Evolutionary conservation across 345 rosid genomes (phyloP), one percentile per base, ranked within the genome.

Genomic region (Salix caprea): DNA sequence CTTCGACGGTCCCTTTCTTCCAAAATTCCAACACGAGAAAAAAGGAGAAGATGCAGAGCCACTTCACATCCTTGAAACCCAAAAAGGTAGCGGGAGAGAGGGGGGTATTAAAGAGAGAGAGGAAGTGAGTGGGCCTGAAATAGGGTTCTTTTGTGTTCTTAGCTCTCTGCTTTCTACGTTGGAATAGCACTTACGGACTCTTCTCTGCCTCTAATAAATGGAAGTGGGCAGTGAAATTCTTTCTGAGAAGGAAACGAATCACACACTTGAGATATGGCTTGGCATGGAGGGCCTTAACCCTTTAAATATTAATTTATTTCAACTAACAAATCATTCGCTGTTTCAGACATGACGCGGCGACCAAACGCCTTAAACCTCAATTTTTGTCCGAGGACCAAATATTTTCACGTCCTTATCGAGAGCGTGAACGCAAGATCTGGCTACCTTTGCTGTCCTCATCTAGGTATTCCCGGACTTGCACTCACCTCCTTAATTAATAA

Each of bases 101-200:
- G 34, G 65, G 58, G 13, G 8, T 32, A 68, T 37, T 4, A 56
- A 28, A 42, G 52, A 74, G 23, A 65, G 73, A 39, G 72, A 62
- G 30, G 34, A 23, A 36, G 58, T 1, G 30, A 5, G 3, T 7
- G 30, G 6, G 3, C 7, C 39, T 21, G 11, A 67, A 36, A 75
- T 24, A 71, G 28, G 39, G 11, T 46, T 54, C 14, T 66, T 15
- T 24, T 46, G 5, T 46, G 9, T 39, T 19, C 11, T 18, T 39
- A 26, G 24, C 64, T 71, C 76, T 70, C 32, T 69, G 82, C 85
- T 83, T 88, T 80, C 83, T 77, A 67, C 81, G 87, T 83, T 66
- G 85, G 91, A 86, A 76, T 78, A 65, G 75, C 91, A 83, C 89
- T 88, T 77, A 65, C 78, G 73, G 32, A n/a, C 61, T 12, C 40